phyloP scores from a whole-genome alignment of 2,329 filamentous ascomycete genomes.

The Diaporthe eres region DNA sequence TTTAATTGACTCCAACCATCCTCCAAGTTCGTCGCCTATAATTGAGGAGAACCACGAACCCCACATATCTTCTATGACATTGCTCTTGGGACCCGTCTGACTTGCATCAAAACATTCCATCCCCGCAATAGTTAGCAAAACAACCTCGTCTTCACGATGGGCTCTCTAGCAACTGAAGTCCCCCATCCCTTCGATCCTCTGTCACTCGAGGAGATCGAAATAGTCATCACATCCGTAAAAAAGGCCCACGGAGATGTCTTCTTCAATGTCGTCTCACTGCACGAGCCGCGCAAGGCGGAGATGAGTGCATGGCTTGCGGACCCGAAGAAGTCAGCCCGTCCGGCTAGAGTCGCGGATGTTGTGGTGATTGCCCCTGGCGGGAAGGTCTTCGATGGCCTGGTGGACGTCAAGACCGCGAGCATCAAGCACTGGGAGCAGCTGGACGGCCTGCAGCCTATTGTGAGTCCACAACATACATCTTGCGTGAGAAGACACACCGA shows the following conservation, averaged over 20 bases:
- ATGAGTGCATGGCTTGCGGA: slow-evolving; percentile 85
- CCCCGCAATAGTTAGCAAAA: background rate
- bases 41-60: background rate
- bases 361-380: slow-evolving; percentile 85
- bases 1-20: background rate
- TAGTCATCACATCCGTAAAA: slow-evolving; percentile 77
- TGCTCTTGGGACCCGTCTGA: background rate
- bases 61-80: background rate
- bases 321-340: slow-evolving; percentile 72
- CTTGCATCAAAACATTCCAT: background rate
- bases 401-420: slow-evolving; percentile 77
- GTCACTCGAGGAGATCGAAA: slow-evolving; percentile 78
- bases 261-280: slow-evolving; percentile 89
- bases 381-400: slow-evolving; percentile 85
- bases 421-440: slow-evolving; percentile 82
- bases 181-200: slow-evolving; percentile 85
- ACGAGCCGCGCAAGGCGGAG: slow-evolving; percentile 87
- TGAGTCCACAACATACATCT: slow-evolving; percentile 54
- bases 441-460: slow-evolving; percentile 84
- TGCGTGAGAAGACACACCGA: background rate
- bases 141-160: slow-evolving; percentile 42
- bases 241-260: slow-evolving; percentile 78
- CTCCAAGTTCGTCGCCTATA: background rate
- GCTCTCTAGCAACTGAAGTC: slow-evolving; percentile 36
- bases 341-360: slow-evolving; percentile 82